A percentile compares a stretch with the other conserved stretches of the same genome.
phyloP scores from a whole-genome alignment of 208 protist genomes.

The Trypanosoma conorhini region DNA sequence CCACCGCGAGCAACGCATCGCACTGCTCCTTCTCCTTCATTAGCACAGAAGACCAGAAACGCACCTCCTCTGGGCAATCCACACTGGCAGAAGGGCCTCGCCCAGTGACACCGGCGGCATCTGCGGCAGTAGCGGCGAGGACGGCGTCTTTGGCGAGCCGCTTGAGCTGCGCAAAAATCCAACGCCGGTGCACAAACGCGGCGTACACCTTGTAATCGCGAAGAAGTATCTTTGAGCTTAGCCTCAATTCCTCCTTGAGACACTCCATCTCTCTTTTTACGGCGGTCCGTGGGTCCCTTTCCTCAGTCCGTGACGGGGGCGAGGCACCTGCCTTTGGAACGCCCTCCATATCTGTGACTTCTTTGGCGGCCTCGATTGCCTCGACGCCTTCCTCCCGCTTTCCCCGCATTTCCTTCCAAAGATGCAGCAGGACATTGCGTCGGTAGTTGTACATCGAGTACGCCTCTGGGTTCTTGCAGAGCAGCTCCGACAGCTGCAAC shows the following conservation, averaged over 20 bases:
- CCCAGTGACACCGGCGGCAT: not conserved
- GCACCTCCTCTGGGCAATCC: slow-evolving; percentile 8
- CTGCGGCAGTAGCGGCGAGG: not conserved
- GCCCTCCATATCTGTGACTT: not conserved
- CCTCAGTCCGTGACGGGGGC: not conserved
- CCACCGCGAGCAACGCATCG: slow-evolving; percentile 66
- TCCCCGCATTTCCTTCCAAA: slow-evolving; percentile 21
- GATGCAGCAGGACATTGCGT: slow-evolving; percentile 35
- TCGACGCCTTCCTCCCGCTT: not conserved
- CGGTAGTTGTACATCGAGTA: slow-evolving; percentile 88
- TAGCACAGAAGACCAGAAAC: slow-evolving; percentile 31
- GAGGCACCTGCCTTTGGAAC: not conserved
- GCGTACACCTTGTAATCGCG: slow-evolving; percentile 86
- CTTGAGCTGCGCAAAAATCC: slow-evolving; percentile 66
- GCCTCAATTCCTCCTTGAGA: slow-evolving; percentile 61
- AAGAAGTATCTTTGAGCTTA: slow-evolving; percentile 61
- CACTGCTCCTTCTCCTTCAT: slow-evolving; percentile 67
- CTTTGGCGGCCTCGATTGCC: not conserved
- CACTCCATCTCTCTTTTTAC: slow-evolving; percentile 17
- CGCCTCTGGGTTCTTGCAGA: slow-evolving; percentile 68
- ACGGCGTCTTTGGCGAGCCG: slow-evolving; percentile 33
- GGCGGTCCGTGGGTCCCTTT: not conserved
- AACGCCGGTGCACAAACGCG: slow-evolving; percentile 86
- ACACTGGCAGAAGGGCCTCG: not conserved
- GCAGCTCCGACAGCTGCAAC: slow-evolving; percentile 38